A percentile compares a stretch with the other conserved stretches of the same genome.
phyloP scores from a whole-genome alignment of 148 eudicot genomes.

The Arctostaphylos glauca region DNA sequence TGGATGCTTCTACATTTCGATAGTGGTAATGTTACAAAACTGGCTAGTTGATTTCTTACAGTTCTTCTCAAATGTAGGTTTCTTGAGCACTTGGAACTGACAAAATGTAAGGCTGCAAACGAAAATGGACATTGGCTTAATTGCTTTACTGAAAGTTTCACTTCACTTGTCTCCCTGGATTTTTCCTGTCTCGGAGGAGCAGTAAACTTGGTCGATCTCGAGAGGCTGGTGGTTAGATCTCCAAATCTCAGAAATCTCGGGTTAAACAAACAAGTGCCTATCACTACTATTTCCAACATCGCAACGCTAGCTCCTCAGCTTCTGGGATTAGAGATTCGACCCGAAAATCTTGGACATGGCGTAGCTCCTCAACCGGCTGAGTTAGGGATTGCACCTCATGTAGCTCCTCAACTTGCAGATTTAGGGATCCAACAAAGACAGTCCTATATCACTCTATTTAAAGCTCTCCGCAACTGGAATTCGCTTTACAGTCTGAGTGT shows the following conservation, averaged over 20 bases:
- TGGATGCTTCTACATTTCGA: not conserved
- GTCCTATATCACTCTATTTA: not conserved
- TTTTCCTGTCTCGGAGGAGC: slow-evolving; percentile 2
- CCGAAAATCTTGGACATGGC: not conserved
- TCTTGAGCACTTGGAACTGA: slow-evolving; percentile 1
- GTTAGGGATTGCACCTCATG: not conserved
- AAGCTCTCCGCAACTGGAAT: not conserved
- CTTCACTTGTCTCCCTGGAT: slow-evolving; percentile 4
- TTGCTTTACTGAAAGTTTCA: slow-evolving; percentile 8
- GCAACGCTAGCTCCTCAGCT: not conserved
- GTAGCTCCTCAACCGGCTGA: not conserved
- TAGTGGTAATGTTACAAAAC: not conserved
- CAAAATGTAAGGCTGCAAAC: not conserved
- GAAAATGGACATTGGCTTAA: slow-evolving; percentile 5
- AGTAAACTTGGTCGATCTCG: not conserved
- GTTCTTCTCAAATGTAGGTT: not conserved
- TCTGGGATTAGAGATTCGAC: not conserved
- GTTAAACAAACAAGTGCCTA: not conserved
- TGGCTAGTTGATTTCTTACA: not conserved
- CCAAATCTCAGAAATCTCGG: slow-evolving; percentile 3
- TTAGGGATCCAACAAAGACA: not conserved
- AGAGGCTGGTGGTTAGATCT: slow-evolving; percentile 11
- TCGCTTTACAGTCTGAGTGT: not conserved
- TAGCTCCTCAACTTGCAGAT: not conserved
- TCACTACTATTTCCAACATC: not conserved